Conservation (phyloP, 2,329 filamentous ascomycete genomes). For the Aureobasidium sp. region DNA sequence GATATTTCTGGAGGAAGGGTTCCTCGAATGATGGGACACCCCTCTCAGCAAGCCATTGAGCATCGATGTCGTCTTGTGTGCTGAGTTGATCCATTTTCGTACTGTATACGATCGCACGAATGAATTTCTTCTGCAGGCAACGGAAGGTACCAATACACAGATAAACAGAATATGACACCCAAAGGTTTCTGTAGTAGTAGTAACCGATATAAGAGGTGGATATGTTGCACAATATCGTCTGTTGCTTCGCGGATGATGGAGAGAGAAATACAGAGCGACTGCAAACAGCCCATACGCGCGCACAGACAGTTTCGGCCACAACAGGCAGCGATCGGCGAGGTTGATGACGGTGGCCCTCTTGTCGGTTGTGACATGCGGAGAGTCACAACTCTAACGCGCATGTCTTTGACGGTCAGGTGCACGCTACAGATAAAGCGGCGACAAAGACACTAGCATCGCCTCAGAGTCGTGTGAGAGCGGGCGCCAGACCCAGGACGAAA, state of each 20-base stretch:
- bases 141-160: neutral
- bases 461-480: neutral
- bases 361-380: conserved; percentile 7
- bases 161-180: neutral
- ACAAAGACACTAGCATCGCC: conserved; percentile 2
- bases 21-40: conserved; percentile 46
- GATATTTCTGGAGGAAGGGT: conserved; percentile 74
- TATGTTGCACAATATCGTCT: conserved; percentile 3
- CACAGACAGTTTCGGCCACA: neutral
- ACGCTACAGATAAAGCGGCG: neutral
- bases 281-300: neutral
- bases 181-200: no score
- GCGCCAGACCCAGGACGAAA: neutral
- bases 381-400: conserved; percentile 1
- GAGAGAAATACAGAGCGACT: neutral
- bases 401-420: conserved; percentile 6
- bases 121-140: neutral
- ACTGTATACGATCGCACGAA: neutral
- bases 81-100: conserved; percentile 4
- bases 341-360: neutral
- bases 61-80: conserved; percentile 27
- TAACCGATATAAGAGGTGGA: neutral
- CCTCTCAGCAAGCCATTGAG: conserved; percentile 33
- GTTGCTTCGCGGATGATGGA: neutral
- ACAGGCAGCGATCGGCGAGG: neutral